phyloP scores from a whole-genome alignment of 371 early-diverging fungal genomes.

The Rhizopus sp. region DNA sequence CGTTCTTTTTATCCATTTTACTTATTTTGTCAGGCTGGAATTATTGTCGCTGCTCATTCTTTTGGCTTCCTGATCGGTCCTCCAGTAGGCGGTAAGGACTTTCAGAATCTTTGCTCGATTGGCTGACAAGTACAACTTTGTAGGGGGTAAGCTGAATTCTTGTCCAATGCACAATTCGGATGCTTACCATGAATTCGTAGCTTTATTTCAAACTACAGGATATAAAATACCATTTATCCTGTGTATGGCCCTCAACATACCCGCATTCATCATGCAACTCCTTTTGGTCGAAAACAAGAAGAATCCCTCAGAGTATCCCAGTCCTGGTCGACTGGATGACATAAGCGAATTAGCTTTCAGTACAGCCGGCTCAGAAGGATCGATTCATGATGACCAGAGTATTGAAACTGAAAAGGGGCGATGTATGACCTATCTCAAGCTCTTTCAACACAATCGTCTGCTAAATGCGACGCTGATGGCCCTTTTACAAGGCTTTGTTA shows the following conservation, averaged over 20 bases:
- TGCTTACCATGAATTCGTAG: constrained; percentile 5
- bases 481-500: too few species aligned
- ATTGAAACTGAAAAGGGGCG: too few species aligned
- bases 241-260: constrained; percentile 50
- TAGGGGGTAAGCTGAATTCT: not conserved
- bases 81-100: too few species aligned
- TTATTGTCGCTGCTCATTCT: too few species aligned
- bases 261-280: constrained; percentile 46
- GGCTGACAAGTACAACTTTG: constrained; percentile 39
- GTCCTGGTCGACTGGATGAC: not conserved
- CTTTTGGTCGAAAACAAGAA: constrained; percentile 45
- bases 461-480: too few species aligned
- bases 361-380: not conserved
- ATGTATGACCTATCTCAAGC: too few species aligned
- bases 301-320: constrained; percentile 16
- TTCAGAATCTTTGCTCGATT: constrained; percentile 32
- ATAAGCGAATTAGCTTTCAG: too few species aligned
- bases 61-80: too few species aligned
- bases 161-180: not conserved
- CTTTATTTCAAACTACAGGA: constrained; percentile 57
- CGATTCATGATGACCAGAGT: not conserved
- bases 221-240: constrained; percentile 66
- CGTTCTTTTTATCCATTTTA: not conserved
- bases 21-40: not conserved
- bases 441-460: too few species aligned